A percentile compares a stretch with the other conserved stretches of the same genome.
Evolutionary conservation across 2,329 filamentous ascomycete genomes (phyloP).

Genomic region (Fusarium sarcochroum): DNA sequence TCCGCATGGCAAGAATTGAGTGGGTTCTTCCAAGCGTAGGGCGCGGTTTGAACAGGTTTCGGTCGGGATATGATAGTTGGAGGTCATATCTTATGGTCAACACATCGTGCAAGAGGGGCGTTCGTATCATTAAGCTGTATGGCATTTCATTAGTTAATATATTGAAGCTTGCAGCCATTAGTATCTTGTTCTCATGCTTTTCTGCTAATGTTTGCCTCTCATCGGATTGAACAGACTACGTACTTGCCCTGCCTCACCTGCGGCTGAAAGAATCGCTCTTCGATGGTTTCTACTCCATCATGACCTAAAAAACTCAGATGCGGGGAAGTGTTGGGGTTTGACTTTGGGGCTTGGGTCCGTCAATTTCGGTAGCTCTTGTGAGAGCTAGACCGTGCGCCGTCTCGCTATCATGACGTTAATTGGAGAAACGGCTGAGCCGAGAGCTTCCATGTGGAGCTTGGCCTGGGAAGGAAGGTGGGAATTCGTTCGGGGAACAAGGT

Average conservation of each 20-base stretch:
- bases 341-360: neutral
- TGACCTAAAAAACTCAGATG: neutral
- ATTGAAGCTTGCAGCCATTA: too few relatives aligned
- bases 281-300: neutral
- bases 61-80: neutral
- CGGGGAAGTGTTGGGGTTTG: neutral
- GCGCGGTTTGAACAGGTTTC: neutral
- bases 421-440: neutral
- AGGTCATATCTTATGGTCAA: neutral
- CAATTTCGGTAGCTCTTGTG: too few relatives aligned
- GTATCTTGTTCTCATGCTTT: too few relatives aligned
- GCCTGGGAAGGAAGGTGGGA: constrained; percentile 7
- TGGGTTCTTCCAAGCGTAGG: neutral
- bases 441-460: neutral
- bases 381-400: neutral
- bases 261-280: neutral
- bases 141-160: too few relatives aligned
- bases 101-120: neutral
- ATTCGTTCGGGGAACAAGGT: neutral
- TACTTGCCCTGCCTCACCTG: too few relatives aligned
- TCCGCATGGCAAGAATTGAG: neutral
- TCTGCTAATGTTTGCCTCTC: too few relatives aligned
- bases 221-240: too few relatives aligned
- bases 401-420: neutral
- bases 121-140: neutral